Evolutionary conservation across 1,139 yeast genomes (phyloP).

Genomic region (Diutina neorugosa): DNA sequence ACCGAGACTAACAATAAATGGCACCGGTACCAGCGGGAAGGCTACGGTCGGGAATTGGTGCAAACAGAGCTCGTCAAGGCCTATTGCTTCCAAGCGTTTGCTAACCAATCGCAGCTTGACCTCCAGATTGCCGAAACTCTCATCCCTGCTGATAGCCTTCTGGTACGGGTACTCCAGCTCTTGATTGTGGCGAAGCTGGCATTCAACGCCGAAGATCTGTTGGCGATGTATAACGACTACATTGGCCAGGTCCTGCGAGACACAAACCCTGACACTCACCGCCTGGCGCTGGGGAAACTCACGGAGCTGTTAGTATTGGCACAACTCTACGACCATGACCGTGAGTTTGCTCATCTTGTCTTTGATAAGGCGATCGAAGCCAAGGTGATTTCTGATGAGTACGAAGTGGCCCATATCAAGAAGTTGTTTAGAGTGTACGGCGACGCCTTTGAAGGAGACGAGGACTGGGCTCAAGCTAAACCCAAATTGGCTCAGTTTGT

Average conservation of each 20-base stretch:
- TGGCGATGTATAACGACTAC: conserved; percentile 41
- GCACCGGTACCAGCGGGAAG: conserved; percentile 25
- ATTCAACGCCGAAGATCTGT: conserved; percentile 31
- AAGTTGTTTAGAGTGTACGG: conserved; percentile 44
- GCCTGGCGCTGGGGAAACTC: conserved; percentile 35
- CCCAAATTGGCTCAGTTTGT: conserved; percentile 10
- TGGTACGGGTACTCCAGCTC: conserved; percentile 14
- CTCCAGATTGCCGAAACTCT: not conserved
- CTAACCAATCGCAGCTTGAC: not conserved
- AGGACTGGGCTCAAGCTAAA: conserved; percentile 20
- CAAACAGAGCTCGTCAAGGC: conserved; percentile 15
- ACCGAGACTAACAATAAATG: conserved; percentile 18
- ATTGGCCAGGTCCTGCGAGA: conserved; percentile 25
- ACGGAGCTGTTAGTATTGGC: conserved; percentile 44
- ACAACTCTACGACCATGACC: conserved; percentile 36
- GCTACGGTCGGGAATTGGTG: conserved; percentile 23
- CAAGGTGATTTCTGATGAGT: conserved; percentile 26
- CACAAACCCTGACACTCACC: conserved; percentile 19
- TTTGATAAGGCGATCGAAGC: conserved; percentile 42
- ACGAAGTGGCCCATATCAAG: conserved; percentile 32
- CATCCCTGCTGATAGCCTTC: not conserved
- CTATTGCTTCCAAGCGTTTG: conserved; percentile 9
- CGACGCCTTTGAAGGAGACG: conserved; percentile 29
- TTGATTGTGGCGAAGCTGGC: conserved; percentile 36
- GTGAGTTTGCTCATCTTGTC: conserved; percentile 53